Evolutionary conservation across 306 rosid genomes (phyloP), one percentile per base, ranked within the genome.

Genomic region (Begonia masoniana): DNA sequence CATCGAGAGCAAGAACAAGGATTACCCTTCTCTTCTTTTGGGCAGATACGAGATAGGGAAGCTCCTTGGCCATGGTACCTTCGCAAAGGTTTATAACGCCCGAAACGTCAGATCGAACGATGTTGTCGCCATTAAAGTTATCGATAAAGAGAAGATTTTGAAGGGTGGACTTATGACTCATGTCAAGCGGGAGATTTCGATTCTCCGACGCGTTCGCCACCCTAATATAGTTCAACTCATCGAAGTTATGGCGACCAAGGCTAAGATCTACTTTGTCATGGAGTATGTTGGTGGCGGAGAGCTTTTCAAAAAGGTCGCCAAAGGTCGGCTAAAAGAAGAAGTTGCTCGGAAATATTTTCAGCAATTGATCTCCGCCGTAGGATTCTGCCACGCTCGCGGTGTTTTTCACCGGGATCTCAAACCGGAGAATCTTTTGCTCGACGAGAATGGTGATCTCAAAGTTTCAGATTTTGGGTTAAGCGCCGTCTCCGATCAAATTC

Each of bases 181-280:
- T 71, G 85, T 89, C 57, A 89, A 85, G 62, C 89, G 95, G 43
- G 97, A 89, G 91, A 89, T 89, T 87, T 89, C 97, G 1, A 85
- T 89, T 61, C 94, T 89, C 71, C 94, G 95, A 15, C 95, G 97
- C 8, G 95, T 85, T 5, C 95, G 95, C 15, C 94, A 89, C 70
- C 97, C 95, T 0, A 89, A 89, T 62, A 89, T 89, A 35, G 97
- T 89, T 0, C 97, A 85, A 45, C 82, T 89, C 36, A 84, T 88
- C 62, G 95, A 88, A 67, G 97, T 88, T 2, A 88, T 88, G 97
- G 97, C 97, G 9, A 85, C 97, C 2, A 88, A 88, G 52, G 60
- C 85, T 53, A 88, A 88, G 82, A 88, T 88, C 76, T 88, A 76
- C 65, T 88, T 88, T 42, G 97, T 88, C 1, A 88, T 88, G 97